phyloP scores from a whole-genome alignment of 805 yeast species.

The Debaryomyces maramus region DNA sequence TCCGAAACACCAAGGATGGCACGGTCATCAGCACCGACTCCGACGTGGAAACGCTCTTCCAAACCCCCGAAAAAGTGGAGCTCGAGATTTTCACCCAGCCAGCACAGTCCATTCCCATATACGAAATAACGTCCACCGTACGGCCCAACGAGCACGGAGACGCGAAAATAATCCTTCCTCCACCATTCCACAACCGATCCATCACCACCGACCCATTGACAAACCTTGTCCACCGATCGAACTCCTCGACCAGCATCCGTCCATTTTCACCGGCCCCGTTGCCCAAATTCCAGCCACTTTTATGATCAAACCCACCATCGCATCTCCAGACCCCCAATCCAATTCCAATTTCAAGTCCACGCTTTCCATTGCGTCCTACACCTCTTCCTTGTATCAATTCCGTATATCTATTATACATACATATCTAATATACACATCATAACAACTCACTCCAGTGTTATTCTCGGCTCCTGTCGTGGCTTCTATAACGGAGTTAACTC shows the following conservation, averaged over 20 bases:
- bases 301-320: no score
- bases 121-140: conserved; percentile 36
- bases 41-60: conserved; percentile 41
- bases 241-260: conserved; percentile 16
- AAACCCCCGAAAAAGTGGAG: conserved; percentile 29
- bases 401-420: no score
- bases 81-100: conserved; percentile 38
- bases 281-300: conserved; percentile 34
- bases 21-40: conserved; percentile 29
- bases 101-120: conserved; percentile 34
- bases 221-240: background rate
- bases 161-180: conserved; percentile 34
- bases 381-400: no score
- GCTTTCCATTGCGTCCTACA: no score
- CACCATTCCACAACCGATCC: conserved; percentile 24
- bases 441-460: no score
- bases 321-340: no score
- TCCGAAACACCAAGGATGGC: conserved; percentile 27
- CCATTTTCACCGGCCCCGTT: conserved; percentile 27
- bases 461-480: no score
- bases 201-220: conserved; percentile 8
- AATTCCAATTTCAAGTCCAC: no score
- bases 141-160: conserved; percentile 17
- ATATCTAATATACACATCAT: no score
- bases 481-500: no score